Evolutionary conservation across 2,329 filamentous ascomycete genomes (phyloP).

Genomic region (Exophiala mesophila): DNA sequence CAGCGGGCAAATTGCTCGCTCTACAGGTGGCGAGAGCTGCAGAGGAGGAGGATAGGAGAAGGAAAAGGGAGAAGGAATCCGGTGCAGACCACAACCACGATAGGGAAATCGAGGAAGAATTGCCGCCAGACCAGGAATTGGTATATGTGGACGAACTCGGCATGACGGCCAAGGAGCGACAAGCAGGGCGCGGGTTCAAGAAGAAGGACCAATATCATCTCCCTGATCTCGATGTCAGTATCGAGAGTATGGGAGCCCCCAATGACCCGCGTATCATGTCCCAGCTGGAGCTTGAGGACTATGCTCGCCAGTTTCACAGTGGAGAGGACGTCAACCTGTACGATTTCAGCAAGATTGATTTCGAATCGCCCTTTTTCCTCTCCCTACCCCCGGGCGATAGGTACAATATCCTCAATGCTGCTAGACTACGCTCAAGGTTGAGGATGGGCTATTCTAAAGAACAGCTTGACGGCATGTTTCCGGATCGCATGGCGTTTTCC

Average conservation of each 20-base stretch:
- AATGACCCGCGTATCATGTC: slow-evolving; percentile 97
- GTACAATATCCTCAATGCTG: slow-evolving; percentile 96
- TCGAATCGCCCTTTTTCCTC: slow-evolving; percentile 90
- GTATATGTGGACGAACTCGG: slow-evolving; percentile 89
- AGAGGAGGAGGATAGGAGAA: slow-evolving; percentile 73
- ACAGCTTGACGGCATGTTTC: slow-evolving; percentile 93
- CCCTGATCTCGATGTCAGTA: slow-evolving; percentile 71
- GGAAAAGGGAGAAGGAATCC: slow-evolving; percentile 43
- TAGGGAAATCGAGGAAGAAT: slow-evolving; percentile 52
- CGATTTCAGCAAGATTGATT: slow-evolving; percentile 98
- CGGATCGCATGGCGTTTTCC: slow-evolving; percentile 94
- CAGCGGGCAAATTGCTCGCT: slow-evolving; percentile 84
- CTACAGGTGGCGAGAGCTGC: slow-evolving; percentile 89
- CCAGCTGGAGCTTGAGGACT: slow-evolving; percentile 86
- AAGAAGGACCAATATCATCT: slow-evolving; percentile 95
- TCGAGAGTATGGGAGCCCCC: slow-evolving; percentile 80
- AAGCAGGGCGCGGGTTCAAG: slow-evolving; percentile 66
- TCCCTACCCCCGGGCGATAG: slow-evolving; percentile 84
- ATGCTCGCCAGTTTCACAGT: slow-evolving; percentile 83
- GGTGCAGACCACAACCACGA: slow-evolving; percentile 5
- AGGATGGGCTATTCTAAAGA: slow-evolving; percentile 97
- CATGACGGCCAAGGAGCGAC: slow-evolving; percentile 71
- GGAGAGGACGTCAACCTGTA: slow-evolving; percentile 87
- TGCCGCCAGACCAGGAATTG: slow-evolving; percentile 64
- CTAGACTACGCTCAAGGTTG: slow-evolving; percentile 76